phyloP scores from a whole-genome alignment of 2,329 filamentous ascomycete genomes.

The Periconia digitata region DNA sequence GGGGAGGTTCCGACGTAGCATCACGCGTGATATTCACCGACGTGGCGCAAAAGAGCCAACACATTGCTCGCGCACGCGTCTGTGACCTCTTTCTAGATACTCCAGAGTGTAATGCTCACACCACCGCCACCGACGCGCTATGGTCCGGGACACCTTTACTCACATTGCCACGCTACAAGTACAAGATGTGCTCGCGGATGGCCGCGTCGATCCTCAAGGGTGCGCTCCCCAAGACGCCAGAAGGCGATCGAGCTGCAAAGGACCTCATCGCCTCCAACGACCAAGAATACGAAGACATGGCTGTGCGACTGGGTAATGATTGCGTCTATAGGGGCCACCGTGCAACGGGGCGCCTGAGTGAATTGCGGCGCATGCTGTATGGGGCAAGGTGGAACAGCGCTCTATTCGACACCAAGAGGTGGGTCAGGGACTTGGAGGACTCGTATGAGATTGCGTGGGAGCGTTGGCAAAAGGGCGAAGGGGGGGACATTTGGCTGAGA shows the following conservation, averaged over 20 bases:
- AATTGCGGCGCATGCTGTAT: slow-evolving; percentile 80
- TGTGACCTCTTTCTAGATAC: slow-evolving; percentile 97
- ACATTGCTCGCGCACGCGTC: slow-evolving; percentile 88
- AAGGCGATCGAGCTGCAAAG: slow-evolving; percentile 66
- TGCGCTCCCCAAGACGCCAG: slow-evolving; percentile 71
- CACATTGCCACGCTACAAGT: slow-evolving; percentile 86
- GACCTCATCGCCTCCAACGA: slow-evolving; percentile 81
- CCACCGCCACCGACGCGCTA: slow-evolving; percentile 91
- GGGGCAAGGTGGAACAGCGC: slow-evolving; percentile 81
- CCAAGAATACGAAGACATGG: slow-evolving; percentile 75
- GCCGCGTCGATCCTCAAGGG: slow-evolving; percentile 91
- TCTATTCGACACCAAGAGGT: slow-evolving; percentile 86
- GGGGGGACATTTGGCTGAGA: slow-evolving; percentile 86
- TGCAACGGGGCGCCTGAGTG: slow-evolving; percentile 66
- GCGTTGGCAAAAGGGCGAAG: slow-evolving; percentile 80
- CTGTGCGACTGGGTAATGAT: slow-evolving; percentile 36
- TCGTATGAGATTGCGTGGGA: slow-evolving; percentile 89
- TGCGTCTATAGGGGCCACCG: slow-evolving; percentile 36
- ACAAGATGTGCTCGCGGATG: slow-evolving; percentile 99
- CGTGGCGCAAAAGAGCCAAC: slow-evolving; percentile 90
- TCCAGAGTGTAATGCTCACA: slow-evolving; percentile 97
- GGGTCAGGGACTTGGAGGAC: slow-evolving; percentile 85
- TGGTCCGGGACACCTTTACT: slow-evolving; percentile 95
- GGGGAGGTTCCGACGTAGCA: slow-evolving; percentile 85
- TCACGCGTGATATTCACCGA: slow-evolving; percentile 91